A percentile compares a stretch with the other conserved stretches of the same genome.
Evolutionary conservation across 345 rosid species (phyloP).

Genomic region (Hibiscus syriacus): DNA sequence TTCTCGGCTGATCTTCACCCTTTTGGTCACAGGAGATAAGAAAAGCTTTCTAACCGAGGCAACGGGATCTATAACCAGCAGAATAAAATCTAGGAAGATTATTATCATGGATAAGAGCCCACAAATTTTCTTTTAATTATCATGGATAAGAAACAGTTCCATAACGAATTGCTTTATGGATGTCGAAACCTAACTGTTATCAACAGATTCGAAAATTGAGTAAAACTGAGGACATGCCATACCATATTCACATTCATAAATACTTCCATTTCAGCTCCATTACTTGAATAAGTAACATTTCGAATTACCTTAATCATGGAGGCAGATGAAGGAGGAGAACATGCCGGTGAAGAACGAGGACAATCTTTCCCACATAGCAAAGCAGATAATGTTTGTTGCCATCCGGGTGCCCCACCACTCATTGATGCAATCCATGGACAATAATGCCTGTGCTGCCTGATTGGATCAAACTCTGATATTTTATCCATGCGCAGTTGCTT

Average conservation of each 20-base stretch:
- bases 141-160: not conserved
- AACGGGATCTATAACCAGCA: conserved; percentile 8
- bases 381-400: conserved; percentile 77
- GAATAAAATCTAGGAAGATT: not conserved
- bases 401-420: conserved; percentile 54
- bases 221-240: not conserved
- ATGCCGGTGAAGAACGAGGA: conserved; percentile 30
- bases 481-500: conserved; percentile 23
- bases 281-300: not conserved
- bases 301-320: conserved; percentile 54
- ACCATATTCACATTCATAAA: not conserved
- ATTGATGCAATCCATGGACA: conserved; percentile 88
- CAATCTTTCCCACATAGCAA: conserved; percentile 42
- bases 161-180: not conserved
- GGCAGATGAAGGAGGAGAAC: conserved; percentile 27
- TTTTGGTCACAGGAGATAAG: not conserved
- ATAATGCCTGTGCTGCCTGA: conserved; percentile 85
- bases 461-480: conserved; percentile 73
- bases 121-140: not conserved
- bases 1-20: not conserved
- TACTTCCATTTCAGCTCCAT: not conserved
- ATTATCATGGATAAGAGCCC: not conserved
- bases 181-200: not conserved
- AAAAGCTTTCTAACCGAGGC: conserved; percentile 7
- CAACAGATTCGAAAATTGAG: not conserved